These are phyloP conservation scores for Uronychia binucleata DNA, from an alignment of 73 alveolate species.

Conservation along the genomic window DNA sequence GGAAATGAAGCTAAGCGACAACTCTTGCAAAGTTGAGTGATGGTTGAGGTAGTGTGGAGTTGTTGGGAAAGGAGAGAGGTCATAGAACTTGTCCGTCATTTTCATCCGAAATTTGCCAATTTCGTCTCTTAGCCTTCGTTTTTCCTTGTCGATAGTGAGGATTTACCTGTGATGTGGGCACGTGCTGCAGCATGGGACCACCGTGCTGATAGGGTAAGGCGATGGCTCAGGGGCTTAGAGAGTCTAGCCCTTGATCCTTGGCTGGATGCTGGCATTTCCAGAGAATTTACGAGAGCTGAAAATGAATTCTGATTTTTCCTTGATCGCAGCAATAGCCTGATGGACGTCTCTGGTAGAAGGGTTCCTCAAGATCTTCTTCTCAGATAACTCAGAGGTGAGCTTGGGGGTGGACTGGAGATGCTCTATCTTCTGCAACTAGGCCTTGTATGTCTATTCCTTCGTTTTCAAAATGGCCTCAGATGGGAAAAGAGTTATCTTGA, in stretches of 20 bases:
- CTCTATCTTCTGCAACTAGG: too few relatives aligned
- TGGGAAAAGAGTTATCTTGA: too few relatives aligned
- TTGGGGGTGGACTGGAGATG: too few relatives aligned
- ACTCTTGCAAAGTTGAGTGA: too few relatives aligned
- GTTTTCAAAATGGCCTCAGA: too few relatives aligned
- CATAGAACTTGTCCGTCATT: not conserved
- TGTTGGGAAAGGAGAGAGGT: constrained; percentile 4
- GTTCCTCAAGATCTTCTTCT: too few relatives aligned
- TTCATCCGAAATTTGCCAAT: not conserved
- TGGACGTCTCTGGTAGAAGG: not conserved
- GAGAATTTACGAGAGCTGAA: not conserved
- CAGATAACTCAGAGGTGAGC: too few relatives aligned
- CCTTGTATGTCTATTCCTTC: too few relatives aligned
- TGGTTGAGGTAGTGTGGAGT: too few relatives aligned
- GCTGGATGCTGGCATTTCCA: not conserved
- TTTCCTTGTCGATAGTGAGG: not conserved
- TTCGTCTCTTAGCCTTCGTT: not conserved
- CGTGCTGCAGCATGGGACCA: not conserved
- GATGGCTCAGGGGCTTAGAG: too few relatives aligned
- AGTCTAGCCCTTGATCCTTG: not conserved
- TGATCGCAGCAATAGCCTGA: not conserved
- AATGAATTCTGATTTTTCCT: not conserved
- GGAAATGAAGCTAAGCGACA: too few relatives aligned
- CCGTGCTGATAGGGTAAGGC: not conserved
- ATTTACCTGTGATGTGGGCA: not conserved